Base-by-base conservation (phyloP, 371 early-diverging fungal species). In the Lichtheimia corymbifera region DNA sequence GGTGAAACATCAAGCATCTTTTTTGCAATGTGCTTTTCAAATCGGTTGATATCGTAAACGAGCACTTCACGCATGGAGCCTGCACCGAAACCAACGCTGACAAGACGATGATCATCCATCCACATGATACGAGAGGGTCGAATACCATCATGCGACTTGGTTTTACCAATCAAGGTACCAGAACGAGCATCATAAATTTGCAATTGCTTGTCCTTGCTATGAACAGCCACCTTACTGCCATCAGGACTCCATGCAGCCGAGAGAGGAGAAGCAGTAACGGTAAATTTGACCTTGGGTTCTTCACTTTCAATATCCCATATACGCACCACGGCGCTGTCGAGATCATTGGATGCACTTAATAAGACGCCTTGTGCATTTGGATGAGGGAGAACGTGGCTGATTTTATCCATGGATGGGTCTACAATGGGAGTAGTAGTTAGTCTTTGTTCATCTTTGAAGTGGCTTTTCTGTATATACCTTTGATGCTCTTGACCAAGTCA, bases 91-190 rank as follows among this genome's bases (percentile, higher is more conserved):
- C 93, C 93, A 59, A 90, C 84, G 25, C 90, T 83, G 2, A 82
- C 81, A 40, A 93, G 63, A 2, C 75, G 76, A 4, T 62, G 64
- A 3, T 75, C 74, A 24, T 79, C 83, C 5, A 92, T 59, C 92
- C 92, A 95, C 4, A 83, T 69, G 5, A 92, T 71, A 41, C 92
- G 83, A 27, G 87, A 83, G 0, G 88, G 90, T 27, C 92, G 86
- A 22, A 85, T 69, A 49, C 91, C 89, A 11, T 88, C 84, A 63
- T 92, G 91, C 7, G 84, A 71, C 5, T 80, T 71, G 4, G 86
- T 87, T 50, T 79, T 72, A 18, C 73, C 75, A 4, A 89, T 45
- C 12, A 84, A 57, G 15, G 85, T 58, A 1, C 88, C 91, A 0
- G 79, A 77, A 25, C 82, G 75, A 13, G 84, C 80, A 61, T 90